Evolutionary conservation across 2,329 filamentous ascomycete genomes (phyloP), one percentile per base, ranked within the genome.

Genomic region (Dryadomyces quercus-mongolicae): DNA sequence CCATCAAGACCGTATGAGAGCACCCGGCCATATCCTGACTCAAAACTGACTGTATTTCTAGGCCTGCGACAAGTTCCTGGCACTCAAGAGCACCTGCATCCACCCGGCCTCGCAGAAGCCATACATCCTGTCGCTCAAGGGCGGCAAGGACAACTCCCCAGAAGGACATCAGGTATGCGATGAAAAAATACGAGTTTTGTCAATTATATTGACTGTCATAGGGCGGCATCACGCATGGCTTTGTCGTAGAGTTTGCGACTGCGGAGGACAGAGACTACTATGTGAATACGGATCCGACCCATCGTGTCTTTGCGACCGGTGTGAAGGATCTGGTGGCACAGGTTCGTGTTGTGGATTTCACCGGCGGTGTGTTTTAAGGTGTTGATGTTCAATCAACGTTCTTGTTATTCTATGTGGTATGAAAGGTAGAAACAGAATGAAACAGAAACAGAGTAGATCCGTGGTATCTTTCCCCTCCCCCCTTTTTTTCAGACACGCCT

Each of bases 201-300:
- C n/a, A n/a, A n/a, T n/a, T n/a, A n/a, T n/a, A n/a, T n/a, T n/a
- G n/a, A n/a, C n/a, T n/a, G n/a, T n/a, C n/a, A n/a, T n/a, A n/a
- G 83, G 72, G 75, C 50, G 84, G 77, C 0, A 78, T 84, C 51
- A 82, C 82, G 0, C 85, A 90, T 63, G 82, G 74, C 0, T 89
- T 89, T 58, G 75, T 90, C 2, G 74, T 77, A 21, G 78, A 86
- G 60, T 89, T 90, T 56, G 74, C 76, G 10, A 82, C 66, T 21
- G 70, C 71, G 18, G 75, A 79, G 58, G 85, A 90, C 62, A 71
- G 84, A 49, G 75, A 82, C 57, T 88, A 87, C 61, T 90, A 89
- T 63, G 67, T 85, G 7, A 66, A 77, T 52, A 68, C 80, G 34
- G 86, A 90, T 60, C 81, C 82, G 1, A 76, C 68, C 9, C 85